Conservation (phyloP, 2,329 filamentous ascomycete species). For the Trichoderma afroharzianum region DNA sequence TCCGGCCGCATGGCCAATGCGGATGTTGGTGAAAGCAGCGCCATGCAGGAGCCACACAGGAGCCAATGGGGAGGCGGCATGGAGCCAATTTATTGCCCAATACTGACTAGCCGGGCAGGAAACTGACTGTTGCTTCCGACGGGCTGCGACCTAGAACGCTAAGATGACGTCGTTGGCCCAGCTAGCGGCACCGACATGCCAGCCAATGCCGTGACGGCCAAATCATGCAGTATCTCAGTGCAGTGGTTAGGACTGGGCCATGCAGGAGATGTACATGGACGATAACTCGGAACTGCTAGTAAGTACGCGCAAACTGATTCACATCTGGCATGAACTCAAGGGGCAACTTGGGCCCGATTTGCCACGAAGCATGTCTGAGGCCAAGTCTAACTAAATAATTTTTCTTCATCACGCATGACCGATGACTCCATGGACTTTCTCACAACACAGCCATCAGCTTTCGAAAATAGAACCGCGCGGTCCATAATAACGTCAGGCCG, state of each 20-base stretch:
- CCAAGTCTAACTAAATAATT: background rate
- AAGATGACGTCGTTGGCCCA: slow-evolving; percentile 10
- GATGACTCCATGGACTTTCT: slow-evolving; percentile 5
- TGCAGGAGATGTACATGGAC: background rate
- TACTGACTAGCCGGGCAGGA: background rate
- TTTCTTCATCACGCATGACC: slow-evolving; percentile 13
- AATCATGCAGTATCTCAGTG: slow-evolving; percentile 5
- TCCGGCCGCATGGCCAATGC: slow-evolving; percentile 13
- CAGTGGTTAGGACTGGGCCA: background rate
- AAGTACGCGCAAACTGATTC: background rate
- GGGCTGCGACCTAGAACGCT: slow-evolving; percentile 2
- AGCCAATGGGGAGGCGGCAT: background rate
- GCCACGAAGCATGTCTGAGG: background rate
- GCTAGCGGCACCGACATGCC: slow-evolving; percentile 11
- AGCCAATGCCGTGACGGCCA: slow-evolving; percentile 4
- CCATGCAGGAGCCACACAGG: background rate
- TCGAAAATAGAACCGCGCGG: slow-evolving; percentile 11
- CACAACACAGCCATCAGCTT: slow-evolving; percentile 4
- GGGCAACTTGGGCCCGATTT: background rate
- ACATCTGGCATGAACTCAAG: background rate
- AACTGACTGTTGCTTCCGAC: slow-evolving; percentile 7
- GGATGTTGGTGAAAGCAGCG: slow-evolving; percentile 1
- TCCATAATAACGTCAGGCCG: slow-evolving; percentile 14
- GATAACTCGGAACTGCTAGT: background rate
- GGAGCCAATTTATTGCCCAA: slow-evolving; percentile 2